phyloP scores from a whole-genome alignment of 1,284 basidiomycete genomes.

The Ganoderma leucocontextum region DNA sequence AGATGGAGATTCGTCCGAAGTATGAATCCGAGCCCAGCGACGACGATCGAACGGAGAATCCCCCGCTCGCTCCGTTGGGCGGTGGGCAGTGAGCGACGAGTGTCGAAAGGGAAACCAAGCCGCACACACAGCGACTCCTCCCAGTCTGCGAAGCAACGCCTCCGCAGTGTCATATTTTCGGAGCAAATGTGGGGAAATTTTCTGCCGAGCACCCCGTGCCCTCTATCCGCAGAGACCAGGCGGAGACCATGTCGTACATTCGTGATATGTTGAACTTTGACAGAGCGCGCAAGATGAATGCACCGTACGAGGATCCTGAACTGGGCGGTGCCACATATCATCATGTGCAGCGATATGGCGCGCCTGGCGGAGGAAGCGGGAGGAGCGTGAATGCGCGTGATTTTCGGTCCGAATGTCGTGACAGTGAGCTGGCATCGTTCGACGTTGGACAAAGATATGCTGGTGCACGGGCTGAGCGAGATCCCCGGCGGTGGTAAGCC shows the following conservation, averaged over 20 bases:
- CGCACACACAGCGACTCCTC: background rate
- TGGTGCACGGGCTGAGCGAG: slow-evolving; percentile 13
- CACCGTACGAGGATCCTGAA: slow-evolving; percentile 10
- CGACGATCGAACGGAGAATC: slow-evolving; percentile 16
- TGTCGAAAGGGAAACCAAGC: background rate
- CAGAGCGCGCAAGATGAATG: slow-evolving; percentile 8
- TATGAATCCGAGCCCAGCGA: slow-evolving; percentile 10
- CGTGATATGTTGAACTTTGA: slow-evolving; percentile 6
- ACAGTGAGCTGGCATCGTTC: background rate
- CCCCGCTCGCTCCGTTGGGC: background rate
- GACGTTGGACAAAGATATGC: background rate
- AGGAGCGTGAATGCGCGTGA: background rate
- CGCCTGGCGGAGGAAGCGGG: background rate
- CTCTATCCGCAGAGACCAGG: slow-evolving; percentile 1
- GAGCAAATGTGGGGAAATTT: background rate
- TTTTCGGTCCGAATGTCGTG: slow-evolving; percentile 15
- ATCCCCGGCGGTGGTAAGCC: slow-evolving; percentile 18
- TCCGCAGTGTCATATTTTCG: background rate
- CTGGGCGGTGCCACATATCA: slow-evolving; percentile 11
- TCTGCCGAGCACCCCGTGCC: slow-evolving; percentile 13
- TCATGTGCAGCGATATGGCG: slow-evolving; percentile 9
- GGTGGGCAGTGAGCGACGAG: background rate
- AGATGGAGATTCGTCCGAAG: slow-evolving; percentile 12
- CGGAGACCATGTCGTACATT: background rate
- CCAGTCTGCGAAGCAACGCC: background rate